Base-by-base conservation (phyloP, 768 basidiomycete species). In the Hysterangium stoloniferum region DNA sequence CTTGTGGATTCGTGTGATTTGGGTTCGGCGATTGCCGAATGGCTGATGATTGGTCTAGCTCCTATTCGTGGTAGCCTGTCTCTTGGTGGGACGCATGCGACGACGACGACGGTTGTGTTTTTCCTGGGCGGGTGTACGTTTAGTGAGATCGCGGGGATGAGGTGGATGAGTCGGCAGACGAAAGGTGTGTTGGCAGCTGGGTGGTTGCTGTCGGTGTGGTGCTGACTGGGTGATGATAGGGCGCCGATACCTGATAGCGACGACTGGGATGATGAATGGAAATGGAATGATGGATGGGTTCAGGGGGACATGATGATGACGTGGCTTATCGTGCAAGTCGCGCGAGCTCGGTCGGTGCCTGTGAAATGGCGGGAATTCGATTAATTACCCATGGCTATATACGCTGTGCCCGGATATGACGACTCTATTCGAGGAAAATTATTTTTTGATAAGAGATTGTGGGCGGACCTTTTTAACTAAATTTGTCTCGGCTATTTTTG, bases 61-160 rank as follows among this genome's bases (percentile, higher is more conserved):
- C 35, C 33, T 32, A 13, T 9, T 32, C 45, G 31, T 20, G 32
- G 42, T 17, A 25, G 36, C 46, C 8, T 12, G 17, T 9, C 28
- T 27, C 31, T 13, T 29, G 44, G 34, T 32, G 29, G 8, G 29
- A 13, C 24, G 33, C n/a, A n/a, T 20, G 17, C 37, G 41, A 69
- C 77, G 2, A 86, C 81, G 6, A 95, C 85, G 4, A 95, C 92
- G 2, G 78, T 95, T 15, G 87, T 99, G 8, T 96, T 97, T 69
- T 97, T 98, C 78, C 68, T 98, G 28, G 96, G 96, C 24, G 96
- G 95, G 4, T 93, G 93, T 64, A 99, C 96, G 11, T 96, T 89
- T 59, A 95, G 95, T 7, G 96, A 98, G 70, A 92, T 98, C 53
- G 84, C 96, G 32, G 95, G 95, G 5, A 64, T 99, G 57, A 75